Percentiles rank a stretch among this genome's conserved stretches.
phyloP scores from a whole-genome alignment of 1,284 basidiomycete genomes.

The Rhodotorula sp. region DNA sequence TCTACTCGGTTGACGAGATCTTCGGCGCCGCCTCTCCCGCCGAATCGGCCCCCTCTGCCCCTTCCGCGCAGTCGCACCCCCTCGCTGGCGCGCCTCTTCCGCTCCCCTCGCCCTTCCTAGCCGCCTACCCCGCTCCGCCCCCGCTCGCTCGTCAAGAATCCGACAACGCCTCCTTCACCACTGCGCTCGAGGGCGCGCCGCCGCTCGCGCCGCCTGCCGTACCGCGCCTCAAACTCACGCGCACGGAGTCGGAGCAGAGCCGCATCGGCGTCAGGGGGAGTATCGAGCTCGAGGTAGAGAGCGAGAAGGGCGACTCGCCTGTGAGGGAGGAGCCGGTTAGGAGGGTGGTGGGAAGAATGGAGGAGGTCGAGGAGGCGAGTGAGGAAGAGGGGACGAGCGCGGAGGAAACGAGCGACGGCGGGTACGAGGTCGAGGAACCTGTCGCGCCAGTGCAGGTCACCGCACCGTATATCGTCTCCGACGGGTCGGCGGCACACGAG shows the following conservation, averaged over 20 bases:
- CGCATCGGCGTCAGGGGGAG: constrained; percentile 19
- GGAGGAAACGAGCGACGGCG: not conserved
- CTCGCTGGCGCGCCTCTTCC: not conserved
- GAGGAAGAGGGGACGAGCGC: not conserved
- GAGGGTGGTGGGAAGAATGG: not conserved
- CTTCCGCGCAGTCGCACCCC: not conserved
- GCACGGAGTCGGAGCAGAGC: constrained; percentile 35
- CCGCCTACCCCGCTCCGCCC: not conserved
- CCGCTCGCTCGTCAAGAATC: constrained; percentile 8
- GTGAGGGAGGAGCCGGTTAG: not conserved
- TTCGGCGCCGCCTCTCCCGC: constrained; percentile 15
- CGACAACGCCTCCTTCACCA: constrained; percentile 16
- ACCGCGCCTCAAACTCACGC: constrained; percentile 30
- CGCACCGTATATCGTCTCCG: not conserved
- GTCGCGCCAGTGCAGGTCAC: not conserved
- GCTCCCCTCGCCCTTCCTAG: not conserved
- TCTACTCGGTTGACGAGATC: constrained; percentile 34
- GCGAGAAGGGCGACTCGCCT: not conserved
- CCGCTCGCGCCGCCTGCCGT: constrained; percentile 6
- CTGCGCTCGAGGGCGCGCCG: constrained; percentile 5
- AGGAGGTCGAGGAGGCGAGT: not conserved
- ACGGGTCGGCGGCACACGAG: not conserved
- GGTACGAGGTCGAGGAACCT: not conserved
- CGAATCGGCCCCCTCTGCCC: not conserved
- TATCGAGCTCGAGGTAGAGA: constrained; percentile 24